phyloP scores from a whole-genome alignment of 306 rosid species.

The Quercus gilva region DNA sequence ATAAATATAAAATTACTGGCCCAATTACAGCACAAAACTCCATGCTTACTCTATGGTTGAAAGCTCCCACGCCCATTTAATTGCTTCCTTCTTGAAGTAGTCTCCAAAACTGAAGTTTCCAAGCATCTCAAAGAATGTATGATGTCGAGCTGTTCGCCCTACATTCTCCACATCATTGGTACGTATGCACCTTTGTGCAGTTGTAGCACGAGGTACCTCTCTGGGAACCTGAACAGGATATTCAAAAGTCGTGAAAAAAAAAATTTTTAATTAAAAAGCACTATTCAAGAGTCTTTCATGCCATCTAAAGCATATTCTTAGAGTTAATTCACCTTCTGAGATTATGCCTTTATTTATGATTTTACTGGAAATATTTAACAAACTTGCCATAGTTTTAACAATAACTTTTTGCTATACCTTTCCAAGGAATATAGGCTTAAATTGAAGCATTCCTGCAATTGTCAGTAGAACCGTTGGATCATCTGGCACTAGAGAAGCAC shows the following conservation, averaged over 20 bases:
- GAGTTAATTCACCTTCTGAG: not conserved
- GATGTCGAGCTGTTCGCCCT: slow-evolving; percentile 84
- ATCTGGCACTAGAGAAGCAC: slow-evolving; percentile 90
- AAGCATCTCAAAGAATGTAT: slow-evolving; percentile 95
- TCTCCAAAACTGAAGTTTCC: slow-evolving; percentile 97
- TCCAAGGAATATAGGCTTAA: slow-evolving; percentile 88
- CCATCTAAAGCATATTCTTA: not conserved
- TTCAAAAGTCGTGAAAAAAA: slow-evolving; percentile 1
- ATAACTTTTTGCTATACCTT: slow-evolving; percentile 39
- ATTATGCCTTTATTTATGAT: not conserved
- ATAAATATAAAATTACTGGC: not conserved
- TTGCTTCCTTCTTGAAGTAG: slow-evolving; percentile 94
- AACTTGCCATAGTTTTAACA: not conserved
- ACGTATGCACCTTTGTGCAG: slow-evolving; percentile 88
- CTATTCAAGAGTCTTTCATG: not conserved
- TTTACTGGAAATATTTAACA: not conserved
- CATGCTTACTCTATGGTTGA: slow-evolving; percentile 70
- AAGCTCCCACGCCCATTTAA: slow-evolving; percentile 95
- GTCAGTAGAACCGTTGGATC: slow-evolving; percentile 90
- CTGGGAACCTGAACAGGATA: slow-evolving; percentile 50
- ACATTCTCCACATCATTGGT: slow-evolving; percentile 90
- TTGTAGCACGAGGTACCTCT: slow-evolving; percentile 72
- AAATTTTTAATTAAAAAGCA: not conserved
- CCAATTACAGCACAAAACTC: not conserved
- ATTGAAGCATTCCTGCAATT: slow-evolving; percentile 99